Evolutionary conservation across 1,284 basidiomycete species (phyloP), one percentile per base, ranked within the genome.

Genomic region (Ganoderma meredithae): DNA sequence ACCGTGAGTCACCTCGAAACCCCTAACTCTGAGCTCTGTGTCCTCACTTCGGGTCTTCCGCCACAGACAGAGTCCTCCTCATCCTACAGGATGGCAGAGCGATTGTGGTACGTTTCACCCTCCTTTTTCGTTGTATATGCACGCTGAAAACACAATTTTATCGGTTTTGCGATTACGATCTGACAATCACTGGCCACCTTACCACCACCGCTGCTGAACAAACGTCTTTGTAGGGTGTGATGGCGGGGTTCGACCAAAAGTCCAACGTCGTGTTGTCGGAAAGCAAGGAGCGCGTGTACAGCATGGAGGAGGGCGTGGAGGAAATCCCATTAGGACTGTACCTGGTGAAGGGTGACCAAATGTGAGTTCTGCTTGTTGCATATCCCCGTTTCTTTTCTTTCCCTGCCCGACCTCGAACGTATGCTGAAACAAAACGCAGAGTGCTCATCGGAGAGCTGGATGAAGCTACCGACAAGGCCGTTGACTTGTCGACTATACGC

Each of bases 311-410:
- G 76, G 94, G 94, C 27, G 96, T 98, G 40, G 95, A 99, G 81
- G 96, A 98, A 84, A 91, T 97, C 13, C 93, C 95, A 0, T 84
- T 99, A n/a, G 97, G 97, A 0, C 84, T 99, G 60, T 99, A 99
- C 81, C 90, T 99, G 73, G 94, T 99, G 76, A 95, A 98, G 77
- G 97, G 97, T 1, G 97, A 99, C 78, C 97, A 97, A 85, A 96
- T 98, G 97, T 98, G 71, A 77, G 90, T 85, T 67, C 40, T 55
- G 33, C n/a, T 63, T 60, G 12, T 25, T 33, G 3, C 4, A 4
- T 15, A 3, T 27, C 9, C 27, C 52, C 52, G 13, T 7, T 1
- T 15, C 1, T 31, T 5, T 10, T 5, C 27, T 13, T 17, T 15
- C 25, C 52, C 17, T 0, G 27, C 22, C 47, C 22, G 3, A 27